A percentile compares a stretch with the other conserved stretches of the same genome.
These are phyloP conservation scores for Sclerospora graminicola DNA, from an alignment of 352 stramenopile species.

Conservation along the genomic window DNA sequence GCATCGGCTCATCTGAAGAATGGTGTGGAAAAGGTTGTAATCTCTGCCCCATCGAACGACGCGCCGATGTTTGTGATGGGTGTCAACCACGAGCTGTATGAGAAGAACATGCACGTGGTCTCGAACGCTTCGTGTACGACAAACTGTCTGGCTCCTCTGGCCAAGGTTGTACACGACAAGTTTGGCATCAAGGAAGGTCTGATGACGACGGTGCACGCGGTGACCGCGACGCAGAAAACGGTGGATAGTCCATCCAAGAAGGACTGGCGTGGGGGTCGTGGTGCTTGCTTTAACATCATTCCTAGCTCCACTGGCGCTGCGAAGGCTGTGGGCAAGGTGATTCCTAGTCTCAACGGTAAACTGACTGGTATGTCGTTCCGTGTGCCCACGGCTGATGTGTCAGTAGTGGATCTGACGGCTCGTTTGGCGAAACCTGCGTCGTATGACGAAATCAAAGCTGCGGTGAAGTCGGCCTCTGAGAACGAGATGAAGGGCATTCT, in stretches of 20 bases:
- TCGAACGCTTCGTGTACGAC: slow-evolving; percentile 99
- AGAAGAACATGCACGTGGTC: slow-evolving; percentile 92
- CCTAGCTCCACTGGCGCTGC: slow-evolving; percentile 96
- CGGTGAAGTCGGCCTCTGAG: slow-evolving; percentile 92
- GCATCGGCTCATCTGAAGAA: slow-evolving; percentile 89
- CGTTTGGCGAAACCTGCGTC: slow-evolving; percentile 84
- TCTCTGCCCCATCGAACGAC: slow-evolving; percentile 96
- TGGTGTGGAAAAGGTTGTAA: slow-evolving; percentile 93
- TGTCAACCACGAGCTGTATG: slow-evolving; percentile 95
- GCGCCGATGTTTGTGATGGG: slow-evolving; percentile 98
- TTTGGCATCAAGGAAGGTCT: slow-evolving; percentile 97
- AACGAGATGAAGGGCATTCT: slow-evolving; percentile 94
- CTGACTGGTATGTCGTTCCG: slow-evolving; percentile 90
- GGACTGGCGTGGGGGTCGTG: slow-evolving; percentile 96
- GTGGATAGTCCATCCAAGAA: slow-evolving; percentile 97
- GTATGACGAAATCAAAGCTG: slow-evolving; percentile 97
- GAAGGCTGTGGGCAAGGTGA: slow-evolving; percentile 99
- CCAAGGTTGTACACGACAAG: slow-evolving; percentile 98
- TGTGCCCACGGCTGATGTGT: slow-evolving; percentile 85
- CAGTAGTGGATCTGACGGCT: slow-evolving; percentile 83
- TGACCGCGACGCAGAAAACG: slow-evolving; percentile 96
- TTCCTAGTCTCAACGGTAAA: slow-evolving; percentile 89
- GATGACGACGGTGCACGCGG: slow-evolving; percentile 98
- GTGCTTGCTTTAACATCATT: slow-evolving; percentile 98
- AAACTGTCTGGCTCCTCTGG: slow-evolving; percentile 97